A percentile compares a stretch with the other conserved stretches of the same genome.
Evolutionary conservation across 371 early-diverging fungal genomes (phyloP).

Genomic region (Capillidium rhysosporum): DNA sequence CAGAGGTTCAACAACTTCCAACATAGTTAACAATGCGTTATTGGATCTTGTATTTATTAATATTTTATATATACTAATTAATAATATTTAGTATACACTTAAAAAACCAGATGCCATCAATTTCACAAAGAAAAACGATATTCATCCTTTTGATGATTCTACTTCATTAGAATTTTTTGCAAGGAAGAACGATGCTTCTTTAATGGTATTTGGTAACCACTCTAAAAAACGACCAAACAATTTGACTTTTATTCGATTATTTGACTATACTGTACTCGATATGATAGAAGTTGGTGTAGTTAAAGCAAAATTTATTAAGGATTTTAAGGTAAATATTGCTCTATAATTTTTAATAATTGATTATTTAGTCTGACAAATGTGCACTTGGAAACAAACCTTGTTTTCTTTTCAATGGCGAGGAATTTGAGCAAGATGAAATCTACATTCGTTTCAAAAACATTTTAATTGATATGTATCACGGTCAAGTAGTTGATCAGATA

Average conservation of each 20-base stretch:
- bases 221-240: slow-evolving; percentile 94
- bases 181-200: slow-evolving; percentile 81
- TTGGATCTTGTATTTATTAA: slow-evolving; percentile 54
- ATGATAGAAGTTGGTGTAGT: slow-evolving; percentile 87
- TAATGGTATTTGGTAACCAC: slow-evolving; percentile 75
- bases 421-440: slow-evolving; percentile 46
- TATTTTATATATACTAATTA: not conserved
- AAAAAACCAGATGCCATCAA: slow-evolving; percentile 77
- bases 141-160: slow-evolving; percentile 91
- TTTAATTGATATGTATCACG: slow-evolving; percentile 58
- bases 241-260: slow-evolving; percentile 72
- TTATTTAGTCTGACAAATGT: slow-evolving; percentile 34
- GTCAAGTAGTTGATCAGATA: slow-evolving; percentile 43
- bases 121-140: slow-evolving; percentile 82
- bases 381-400: slow-evolving; percentile 75
- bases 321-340: slow-evolving; percentile 36
- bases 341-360: not conserved
- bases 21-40: slow-evolving; percentile 60
- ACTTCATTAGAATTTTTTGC: slow-evolving; percentile 79
- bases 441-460: slow-evolving; percentile 57
- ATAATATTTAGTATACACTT: slow-evolving; percentile 48
- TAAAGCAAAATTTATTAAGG: slow-evolving; percentile 31
- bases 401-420: slow-evolving; percentile 78
- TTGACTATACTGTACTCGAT: slow-evolving; percentile 80
- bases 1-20: slow-evolving; percentile 70